phyloP scores from a whole-genome alignment of 768 basidiomycete species.

The Tylopilus plumbeoviolaceoides region DNA sequence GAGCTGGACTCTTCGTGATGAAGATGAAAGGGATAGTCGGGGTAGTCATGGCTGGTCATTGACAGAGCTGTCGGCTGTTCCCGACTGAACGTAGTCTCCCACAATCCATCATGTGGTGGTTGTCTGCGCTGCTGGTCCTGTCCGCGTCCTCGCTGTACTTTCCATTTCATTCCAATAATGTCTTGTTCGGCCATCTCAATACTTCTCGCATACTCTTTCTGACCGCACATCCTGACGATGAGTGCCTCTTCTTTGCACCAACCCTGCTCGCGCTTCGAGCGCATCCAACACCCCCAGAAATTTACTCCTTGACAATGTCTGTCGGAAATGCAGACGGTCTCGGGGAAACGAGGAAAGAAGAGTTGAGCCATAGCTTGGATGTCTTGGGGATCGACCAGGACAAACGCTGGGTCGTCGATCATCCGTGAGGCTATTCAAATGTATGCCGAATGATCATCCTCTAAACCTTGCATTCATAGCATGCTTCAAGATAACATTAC shows the following conservation, averaged over 20 bases:
- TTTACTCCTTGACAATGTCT: constrained; percentile 72
- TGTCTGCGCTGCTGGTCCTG: constrained; percentile 12
- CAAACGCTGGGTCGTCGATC: constrained; percentile 59
- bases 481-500: constrained; percentile 75
- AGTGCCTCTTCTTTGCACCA: constrained; percentile 91
- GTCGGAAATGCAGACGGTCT: constrained; percentile 77
- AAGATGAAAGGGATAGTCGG: constrained; percentile 14
- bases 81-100: constrained; percentile 8
- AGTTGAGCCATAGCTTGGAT: constrained; percentile 61
- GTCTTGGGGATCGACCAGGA: constrained; percentile 57
- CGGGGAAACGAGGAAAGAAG: constrained; percentile 53
- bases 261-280: constrained; percentile 57
- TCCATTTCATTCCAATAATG: constrained; percentile 24
- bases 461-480: constrained; percentile 33
- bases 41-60: constrained; percentile 23
- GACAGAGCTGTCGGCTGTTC: constrained; percentile 16
- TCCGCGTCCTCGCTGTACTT: constrained; percentile 24
- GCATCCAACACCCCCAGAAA: constrained; percentile 23
- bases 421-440: constrained; percentile 51
- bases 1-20: constrained; percentile 14
- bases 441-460: constrained; percentile 4
- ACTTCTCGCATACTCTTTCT: constrained; percentile 51
- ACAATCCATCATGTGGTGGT: constrained; percentile 13
- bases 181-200: constrained; percentile 11
- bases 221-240: constrained; percentile 94